Conservation (phyloP, 257 asterid species). For the Avicennia marina region DNA sequence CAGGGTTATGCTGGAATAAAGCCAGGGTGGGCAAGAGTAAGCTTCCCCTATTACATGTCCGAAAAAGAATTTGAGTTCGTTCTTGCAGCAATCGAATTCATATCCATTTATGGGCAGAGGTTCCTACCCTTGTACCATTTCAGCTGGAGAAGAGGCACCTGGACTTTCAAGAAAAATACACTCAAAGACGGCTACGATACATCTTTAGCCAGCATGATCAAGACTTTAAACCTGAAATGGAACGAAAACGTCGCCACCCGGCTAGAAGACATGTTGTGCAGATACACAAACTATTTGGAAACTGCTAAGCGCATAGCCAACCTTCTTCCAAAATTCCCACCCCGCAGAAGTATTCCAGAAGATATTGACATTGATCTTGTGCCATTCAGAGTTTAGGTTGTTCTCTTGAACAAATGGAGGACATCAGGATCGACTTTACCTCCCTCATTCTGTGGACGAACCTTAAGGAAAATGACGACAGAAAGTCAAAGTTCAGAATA, state of each 20-base stretch:
- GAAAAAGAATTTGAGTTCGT: constrained; percentile 57
- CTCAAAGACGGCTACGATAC: too few species aligned
- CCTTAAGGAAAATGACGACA: too few species aligned
- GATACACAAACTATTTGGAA: constrained; percentile 39
- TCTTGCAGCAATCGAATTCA: constrained; percentile 49
- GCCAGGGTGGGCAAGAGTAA: constrained; percentile 82
- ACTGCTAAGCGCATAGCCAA: constrained; percentile 42
- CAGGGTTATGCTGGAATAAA: constrained; percentile 67
- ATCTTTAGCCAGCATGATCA: constrained; percentile 18
- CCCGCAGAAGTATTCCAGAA: constrained; percentile 37
- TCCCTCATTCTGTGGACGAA: too few species aligned
- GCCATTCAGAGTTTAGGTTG: constrained; percentile 40
- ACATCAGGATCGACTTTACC: too few species aligned
- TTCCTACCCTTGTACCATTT: constrained; percentile 46
- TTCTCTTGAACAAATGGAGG: too few species aligned
- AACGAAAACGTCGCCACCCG: not conserved
- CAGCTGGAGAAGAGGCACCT: constrained; percentile 55
- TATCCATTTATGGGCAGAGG: constrained; percentile 59
- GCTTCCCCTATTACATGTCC: constrained; percentile 73
- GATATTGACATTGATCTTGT: constrained; percentile 39
- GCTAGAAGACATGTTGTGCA: constrained; percentile 13
- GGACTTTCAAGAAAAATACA: constrained; percentile 46
- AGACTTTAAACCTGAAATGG: constrained; percentile 18
- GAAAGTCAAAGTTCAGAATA: too few species aligned
- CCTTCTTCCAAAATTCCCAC: constrained; percentile 46